Evolutionary conservation across 2,329 filamentous ascomycete genomes (phyloP).

Genomic region (Byssochlamys sp.): DNA sequence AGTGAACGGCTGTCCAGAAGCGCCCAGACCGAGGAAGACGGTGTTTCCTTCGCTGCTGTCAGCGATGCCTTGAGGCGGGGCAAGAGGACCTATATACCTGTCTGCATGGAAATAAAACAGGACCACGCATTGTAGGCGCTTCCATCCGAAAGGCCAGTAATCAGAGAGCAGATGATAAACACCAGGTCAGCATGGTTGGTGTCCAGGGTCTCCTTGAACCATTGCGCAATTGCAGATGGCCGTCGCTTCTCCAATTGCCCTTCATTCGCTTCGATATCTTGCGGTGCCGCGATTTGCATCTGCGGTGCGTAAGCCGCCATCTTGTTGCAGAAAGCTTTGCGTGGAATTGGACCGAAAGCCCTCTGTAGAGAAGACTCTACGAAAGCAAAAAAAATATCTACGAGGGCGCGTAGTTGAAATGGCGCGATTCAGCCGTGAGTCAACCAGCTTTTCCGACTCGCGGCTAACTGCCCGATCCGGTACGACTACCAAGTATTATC

Average conservation of each 20-base stretch:
- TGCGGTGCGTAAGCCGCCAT: background rate
- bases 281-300: background rate
- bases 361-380: background rate
- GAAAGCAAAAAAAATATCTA: too few relatives aligned
- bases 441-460: background rate
- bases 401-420: background rate
- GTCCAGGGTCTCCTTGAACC: conserved; percentile 22
- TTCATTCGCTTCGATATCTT: background rate
- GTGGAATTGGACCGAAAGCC: background rate
- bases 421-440: background rate
- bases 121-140: conserved; percentile 39
- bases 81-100: conserved; percentile 22
- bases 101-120: conserved; percentile 41
- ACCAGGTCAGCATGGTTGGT: conserved; percentile 27
- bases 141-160: conserved; percentile 37
- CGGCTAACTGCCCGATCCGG: background rate
- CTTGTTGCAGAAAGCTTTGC: background rate
- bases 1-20: conserved; percentile 28
- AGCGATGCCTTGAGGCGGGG: background rate
- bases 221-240: conserved; percentile 6
- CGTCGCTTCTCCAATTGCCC: background rate
- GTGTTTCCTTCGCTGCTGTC: conserved; percentile 31
- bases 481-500: background rate
- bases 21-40: conserved; percentile 38
- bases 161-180: conserved; percentile 30